Percentiles rank a stretch among this genome's conserved stretches.
phyloP scores from a whole-genome alignment of 2,329 filamentous ascomycete genomes.

The Epichloe festucae region DNA sequence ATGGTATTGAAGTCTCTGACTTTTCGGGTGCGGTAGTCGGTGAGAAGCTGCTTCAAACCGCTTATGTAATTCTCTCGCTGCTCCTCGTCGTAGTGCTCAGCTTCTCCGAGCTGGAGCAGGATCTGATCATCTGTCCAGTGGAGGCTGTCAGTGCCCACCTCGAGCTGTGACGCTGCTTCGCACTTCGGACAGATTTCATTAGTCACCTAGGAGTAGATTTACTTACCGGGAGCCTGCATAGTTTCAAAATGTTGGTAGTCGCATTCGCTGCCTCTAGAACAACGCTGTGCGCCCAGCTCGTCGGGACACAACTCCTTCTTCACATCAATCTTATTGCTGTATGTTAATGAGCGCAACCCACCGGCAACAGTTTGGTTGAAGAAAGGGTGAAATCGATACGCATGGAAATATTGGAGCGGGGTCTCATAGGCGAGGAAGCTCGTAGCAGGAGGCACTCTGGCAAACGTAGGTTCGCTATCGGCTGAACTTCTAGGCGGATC shows the following conservation, averaged over 20 bases:
- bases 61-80: conserved; percentile 48
- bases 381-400: conserved; percentile 78
- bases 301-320: conserved; percentile 62
- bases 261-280: conserved; percentile 59
- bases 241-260: conserved; percentile 61
- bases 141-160: conserved; percentile 35
- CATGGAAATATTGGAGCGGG: conserved; percentile 68
- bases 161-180: conserved; percentile 8
- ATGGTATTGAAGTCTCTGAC: conserved; percentile 55
- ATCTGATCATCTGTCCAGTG: conserved; percentile 54
- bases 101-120: conserved; percentile 56
- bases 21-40: conserved; percentile 44
- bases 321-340: conserved; percentile 79
- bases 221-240: conserved; percentile 27
- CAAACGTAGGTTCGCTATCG: conserved; percentile 11
- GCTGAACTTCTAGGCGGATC: background rate
- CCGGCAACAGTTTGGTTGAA: conserved; percentile 57
- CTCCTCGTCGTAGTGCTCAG: conserved; percentile 49
- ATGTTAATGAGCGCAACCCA: conserved; percentile 81
- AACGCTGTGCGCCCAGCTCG: conserved; percentile 57
- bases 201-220: conserved; percentile 6
- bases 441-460: conserved; percentile 6
- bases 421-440: conserved; percentile 58
- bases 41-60: conserved; percentile 49
- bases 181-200: conserved; percentile 6